Conservation (phyloP, 495 filamentous ascomycete species). For the Massariosphaeria phaeospora region DNA sequence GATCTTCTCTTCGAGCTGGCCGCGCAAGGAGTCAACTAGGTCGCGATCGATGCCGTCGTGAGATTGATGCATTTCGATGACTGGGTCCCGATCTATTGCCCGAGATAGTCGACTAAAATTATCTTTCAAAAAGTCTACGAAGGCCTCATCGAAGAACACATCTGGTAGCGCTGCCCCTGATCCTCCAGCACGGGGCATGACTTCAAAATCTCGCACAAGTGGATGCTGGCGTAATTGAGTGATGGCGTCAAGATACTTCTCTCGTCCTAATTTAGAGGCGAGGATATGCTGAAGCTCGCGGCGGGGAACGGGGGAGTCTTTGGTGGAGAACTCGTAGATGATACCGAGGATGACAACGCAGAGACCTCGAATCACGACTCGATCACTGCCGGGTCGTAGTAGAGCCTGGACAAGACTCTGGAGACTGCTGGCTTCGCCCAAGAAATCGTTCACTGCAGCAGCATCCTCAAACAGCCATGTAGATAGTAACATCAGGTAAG, state of each 20-base stretch:
- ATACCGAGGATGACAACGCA: conserved; percentile 80
- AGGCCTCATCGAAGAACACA: conserved; percentile 77
- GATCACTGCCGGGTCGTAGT: conserved; percentile 54
- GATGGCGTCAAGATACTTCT: conserved; percentile 84
- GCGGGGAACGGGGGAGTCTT: conserved; percentile 87
- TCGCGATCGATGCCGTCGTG: conserved; percentile 42
- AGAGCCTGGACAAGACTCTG: conserved; percentile 76
- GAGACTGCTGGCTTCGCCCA: conserved; percentile 89
- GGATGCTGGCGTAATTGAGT: conserved; percentile 72
- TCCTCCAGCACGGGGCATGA: conserved; percentile 64
- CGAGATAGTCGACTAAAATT: conserved; percentile 82
- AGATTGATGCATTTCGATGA: conserved; percentile 62
- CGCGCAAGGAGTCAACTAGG: conserved; percentile 69
- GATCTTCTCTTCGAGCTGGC: conserved; percentile 68
- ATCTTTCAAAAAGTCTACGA: conserved; percentile 93
- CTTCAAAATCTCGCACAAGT: conserved; percentile 86
- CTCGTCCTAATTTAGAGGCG: conserved; percentile 71
- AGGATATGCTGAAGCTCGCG: conserved; percentile 77
- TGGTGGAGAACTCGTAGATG: conserved; percentile 95
- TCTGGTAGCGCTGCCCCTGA: conserved; percentile 64
- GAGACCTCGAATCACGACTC: conserved; percentile 70
- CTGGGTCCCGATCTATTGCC: conserved; percentile 88
- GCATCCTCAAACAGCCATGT: conserved; percentile 92
- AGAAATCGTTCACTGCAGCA: conserved; percentile 85
- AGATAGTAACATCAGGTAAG: conserved; percentile 87